Base-by-base conservation (phyloP, 1,284 basidiomycete genomes). In the Kwoniella shivajii region DNA sequence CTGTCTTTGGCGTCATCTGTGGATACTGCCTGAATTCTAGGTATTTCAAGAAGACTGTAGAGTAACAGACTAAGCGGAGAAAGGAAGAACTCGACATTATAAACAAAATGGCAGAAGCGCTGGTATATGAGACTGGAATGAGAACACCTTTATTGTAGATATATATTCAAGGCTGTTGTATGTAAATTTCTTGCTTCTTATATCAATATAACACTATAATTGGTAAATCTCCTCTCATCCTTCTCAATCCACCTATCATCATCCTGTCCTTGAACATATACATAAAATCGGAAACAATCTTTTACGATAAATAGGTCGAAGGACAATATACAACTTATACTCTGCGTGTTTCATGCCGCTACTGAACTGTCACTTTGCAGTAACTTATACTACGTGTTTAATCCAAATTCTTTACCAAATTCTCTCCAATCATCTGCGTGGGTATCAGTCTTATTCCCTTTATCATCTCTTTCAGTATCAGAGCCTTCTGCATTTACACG, bases 1-100 rank as follows among this genome's bases (percentile, higher is more conserved):
- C 87, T 14, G 78, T 96, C 38, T 98, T 95, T 75, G 89, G 89
- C 65, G 83, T 89, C 75, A 79, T 88, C 33, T 88, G 90, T 72
- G 86, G 84, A 11, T 86, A 85, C 1, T 89, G 85, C n/a, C 88
- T 94, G 54, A 92, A 87, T 73, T 91, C 86, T 71, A 67, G 79
- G n/a, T 93, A 90, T 74, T 94, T 79, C 58, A 74, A 57, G 49
- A 49, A 59, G 39, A 63, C 44, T 20, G 51, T 66, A 13, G 60
- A 63, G 34, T 61, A 34, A 37, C 44, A 36, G 33, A 36, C 10
- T 36, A 36, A 36, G n/a, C 9, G 33, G 33, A n/a, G 33, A n/a
- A 4, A 6, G 24, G 51, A n/a, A 18, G 42, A 45, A 2, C n/a
- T n/a, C n/a, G n/a, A n/a, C n/a, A n/a, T n/a, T n/a, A n/a, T n/a